Evolutionary conservation across 345 rosid genomes (phyloP).

Genomic region (Leavenworthia alabamica): DNA sequence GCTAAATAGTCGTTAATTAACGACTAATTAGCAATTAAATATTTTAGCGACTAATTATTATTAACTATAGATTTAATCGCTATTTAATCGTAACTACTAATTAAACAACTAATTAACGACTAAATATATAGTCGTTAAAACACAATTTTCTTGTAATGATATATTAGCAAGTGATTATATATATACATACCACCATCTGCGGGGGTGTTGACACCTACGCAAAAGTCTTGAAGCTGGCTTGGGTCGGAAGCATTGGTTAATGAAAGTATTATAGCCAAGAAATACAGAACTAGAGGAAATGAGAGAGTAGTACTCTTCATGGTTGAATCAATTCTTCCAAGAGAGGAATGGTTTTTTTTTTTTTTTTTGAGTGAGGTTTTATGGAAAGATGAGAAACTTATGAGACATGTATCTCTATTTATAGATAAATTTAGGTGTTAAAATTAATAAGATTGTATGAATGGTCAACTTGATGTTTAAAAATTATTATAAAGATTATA

Average conservation of each 20-base stretch:
- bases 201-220: neutral
- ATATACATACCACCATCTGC: neutral
- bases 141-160: no score
- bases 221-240: conserved; percentile 18
- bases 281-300: neutral
- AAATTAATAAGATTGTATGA: neutral
- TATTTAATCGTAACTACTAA: no score
- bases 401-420: neutral
- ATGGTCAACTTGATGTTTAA: neutral
- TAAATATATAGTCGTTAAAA: no score
- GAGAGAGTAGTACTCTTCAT: conserved; percentile 11
- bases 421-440: neutral
- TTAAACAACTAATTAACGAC: no score
- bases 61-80: no score
- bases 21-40: no score
- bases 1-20: no score
- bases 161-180: neutral
- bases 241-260: conserved; percentile 12
- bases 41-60: no score
- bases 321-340: neutral
- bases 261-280: conserved; percentile 1
- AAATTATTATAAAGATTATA: no score
- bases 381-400: neutral
- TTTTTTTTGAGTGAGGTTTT: neutral
- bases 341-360: neutral